Percentiles rank a stretch among this genome's conserved stretches.
Conservation (phyloP, 2,329 filamentous ascomycete genomes). For the Colletotrichum phormii region DNA sequence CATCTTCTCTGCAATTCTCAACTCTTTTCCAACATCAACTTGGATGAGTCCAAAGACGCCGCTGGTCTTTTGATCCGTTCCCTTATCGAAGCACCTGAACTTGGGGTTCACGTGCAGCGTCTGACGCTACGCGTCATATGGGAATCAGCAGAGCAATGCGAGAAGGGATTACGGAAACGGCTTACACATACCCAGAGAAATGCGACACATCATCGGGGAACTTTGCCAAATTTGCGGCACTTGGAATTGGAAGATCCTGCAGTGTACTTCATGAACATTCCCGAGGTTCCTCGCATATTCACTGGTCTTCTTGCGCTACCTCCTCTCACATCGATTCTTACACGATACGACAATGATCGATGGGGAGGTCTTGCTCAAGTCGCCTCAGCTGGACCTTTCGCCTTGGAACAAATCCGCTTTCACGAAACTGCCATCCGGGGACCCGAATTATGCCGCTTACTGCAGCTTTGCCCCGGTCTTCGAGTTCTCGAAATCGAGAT, state of each 20-base stretch:
- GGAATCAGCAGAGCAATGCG: not conserved
- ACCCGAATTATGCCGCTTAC: not conserved
- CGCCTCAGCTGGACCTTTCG: not conserved
- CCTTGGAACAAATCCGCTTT: not conserved
- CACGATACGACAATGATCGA: not conserved
- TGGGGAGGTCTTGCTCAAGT: constrained; percentile 1
- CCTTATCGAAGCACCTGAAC: not conserved
- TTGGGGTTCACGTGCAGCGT: not conserved
- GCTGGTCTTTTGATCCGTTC: not conserved
- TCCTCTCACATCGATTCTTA: not conserved
- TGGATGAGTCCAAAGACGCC: not conserved
- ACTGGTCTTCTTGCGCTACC: constrained; percentile 3
- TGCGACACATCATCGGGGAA: not conserved
- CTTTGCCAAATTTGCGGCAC: not conserved
- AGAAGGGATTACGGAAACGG: not conserved
- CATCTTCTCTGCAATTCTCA: not conserved
- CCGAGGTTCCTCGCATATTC: not conserved
- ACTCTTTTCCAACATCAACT: not conserved
- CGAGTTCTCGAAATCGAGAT: not conserved
- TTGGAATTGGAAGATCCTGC: not conserved
- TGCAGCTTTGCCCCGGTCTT: not conserved
- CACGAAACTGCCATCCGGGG: not conserved
- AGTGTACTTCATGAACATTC: not conserved
- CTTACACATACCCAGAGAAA: not conserved
- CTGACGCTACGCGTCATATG: not conserved